Conservation (phyloP, 2,329 filamentous ascomycete species). For the Aureobasidium sp. region DNA sequence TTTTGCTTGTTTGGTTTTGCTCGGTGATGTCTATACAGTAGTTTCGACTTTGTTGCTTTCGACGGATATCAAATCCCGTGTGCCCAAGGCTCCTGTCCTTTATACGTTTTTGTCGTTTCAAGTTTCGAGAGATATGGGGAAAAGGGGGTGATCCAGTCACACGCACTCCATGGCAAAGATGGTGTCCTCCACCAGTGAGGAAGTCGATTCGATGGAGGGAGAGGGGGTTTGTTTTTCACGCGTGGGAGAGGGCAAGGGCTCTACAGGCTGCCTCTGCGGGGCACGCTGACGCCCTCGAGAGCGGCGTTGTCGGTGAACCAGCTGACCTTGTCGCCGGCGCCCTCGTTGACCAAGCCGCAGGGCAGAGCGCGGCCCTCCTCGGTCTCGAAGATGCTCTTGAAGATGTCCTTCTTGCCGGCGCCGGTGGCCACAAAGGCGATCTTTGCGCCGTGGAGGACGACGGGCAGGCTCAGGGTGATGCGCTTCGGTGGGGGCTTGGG, state of each 20-base stretch:
- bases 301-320: slow-evolving; percentile 92
- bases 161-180: neutral
- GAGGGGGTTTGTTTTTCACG: neutral
- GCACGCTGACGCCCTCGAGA: slow-evolving; percentile 75
- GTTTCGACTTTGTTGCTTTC: too few relatives aligned
- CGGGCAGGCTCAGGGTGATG: slow-evolving; percentile 86
- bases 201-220: neutral
- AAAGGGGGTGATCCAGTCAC: neutral
- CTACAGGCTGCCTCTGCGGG: slow-evolving; percentile 58
- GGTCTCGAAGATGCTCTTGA: slow-evolving; percentile 83
- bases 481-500: slow-evolving; percentile 87
- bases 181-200: too few relatives aligned
- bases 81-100: neutral
- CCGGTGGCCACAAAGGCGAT: slow-evolving; percentile 91
- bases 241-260: neutral
- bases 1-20: neutral
- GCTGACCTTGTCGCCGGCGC: slow-evolving; percentile 73
- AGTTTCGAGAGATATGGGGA: neutral
- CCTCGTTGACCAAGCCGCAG: slow-evolving; percentile 79
- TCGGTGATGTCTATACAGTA: too few relatives aligned
- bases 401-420: slow-evolving; percentile 76
- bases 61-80: too few relatives aligned
- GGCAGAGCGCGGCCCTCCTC: slow-evolving; percentile 66
- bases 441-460: slow-evolving; percentile 76
- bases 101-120: neutral